Percentiles rank a stretch among this genome's conserved stretches.
These are phyloP conservation scores for Dryadomyces quercivorus DNA, from an alignment of 2,329 filamentous ascomycete species.

Conservation along the genomic window DNA sequence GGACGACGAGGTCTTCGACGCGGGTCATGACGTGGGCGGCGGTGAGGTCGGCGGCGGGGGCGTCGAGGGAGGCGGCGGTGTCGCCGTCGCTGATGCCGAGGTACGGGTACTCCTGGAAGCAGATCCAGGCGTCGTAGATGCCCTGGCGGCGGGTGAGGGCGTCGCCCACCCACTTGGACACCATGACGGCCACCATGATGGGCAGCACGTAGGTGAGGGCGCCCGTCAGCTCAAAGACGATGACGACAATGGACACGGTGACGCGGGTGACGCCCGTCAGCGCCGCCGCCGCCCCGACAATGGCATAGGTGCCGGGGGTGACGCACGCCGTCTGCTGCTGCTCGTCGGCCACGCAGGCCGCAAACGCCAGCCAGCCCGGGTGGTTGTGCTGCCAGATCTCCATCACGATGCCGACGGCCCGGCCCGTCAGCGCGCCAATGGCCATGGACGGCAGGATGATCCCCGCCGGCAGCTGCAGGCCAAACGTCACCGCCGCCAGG, in stretches of 20 bases:
- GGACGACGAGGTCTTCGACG: constrained; percentile 77
- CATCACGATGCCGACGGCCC: constrained; percentile 78
- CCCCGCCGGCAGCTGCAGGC: constrained; percentile 84
- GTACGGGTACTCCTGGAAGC: constrained; percentile 89
- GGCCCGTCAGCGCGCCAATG: constrained; percentile 81
- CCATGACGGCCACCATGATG: constrained; percentile 98
- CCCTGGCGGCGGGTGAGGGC: constrained; percentile 80
- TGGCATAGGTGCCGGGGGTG: constrained; percentile 90
- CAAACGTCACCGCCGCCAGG: constrained; percentile 80
- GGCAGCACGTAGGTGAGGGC: constrained; percentile 92
- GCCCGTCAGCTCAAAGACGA: constrained; percentile 97
- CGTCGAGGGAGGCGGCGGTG: neutral
- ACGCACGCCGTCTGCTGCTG: constrained; percentile 76
- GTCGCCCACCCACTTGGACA: constrained; percentile 96
- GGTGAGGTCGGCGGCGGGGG: constrained; percentile 62
- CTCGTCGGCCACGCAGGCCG: constrained; percentile 66
- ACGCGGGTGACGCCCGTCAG: constrained; percentile 88
- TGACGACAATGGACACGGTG: constrained; percentile 96
- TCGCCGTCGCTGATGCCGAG: constrained; percentile 33
- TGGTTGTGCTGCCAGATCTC: constrained; percentile 76
- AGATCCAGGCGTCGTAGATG: constrained; percentile 98
- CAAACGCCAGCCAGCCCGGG: constrained; percentile 66
- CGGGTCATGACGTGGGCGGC: constrained; percentile 87
- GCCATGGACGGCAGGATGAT: constrained; percentile 95
- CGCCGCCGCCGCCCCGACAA: constrained; percentile 90